A percentile compares a stretch with the other conserved stretches of the same genome.
Evolutionary conservation across 2,329 filamentous ascomycete species (phyloP).

Genomic region (Dactylellina parvicollis): DNA sequence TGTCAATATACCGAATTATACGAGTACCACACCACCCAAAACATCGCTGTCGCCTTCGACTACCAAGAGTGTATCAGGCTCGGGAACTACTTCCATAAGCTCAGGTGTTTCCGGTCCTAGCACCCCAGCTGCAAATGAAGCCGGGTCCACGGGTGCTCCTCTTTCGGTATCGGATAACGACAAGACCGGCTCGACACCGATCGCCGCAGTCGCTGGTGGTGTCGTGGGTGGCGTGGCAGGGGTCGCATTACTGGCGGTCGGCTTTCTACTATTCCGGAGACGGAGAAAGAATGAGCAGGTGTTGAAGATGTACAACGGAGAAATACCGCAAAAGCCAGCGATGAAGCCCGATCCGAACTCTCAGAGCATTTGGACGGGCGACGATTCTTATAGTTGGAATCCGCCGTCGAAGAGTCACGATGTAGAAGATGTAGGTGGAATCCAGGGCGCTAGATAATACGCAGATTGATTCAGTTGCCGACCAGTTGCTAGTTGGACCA

Average conservation of each 20-base stretch:
- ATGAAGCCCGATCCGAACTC: background rate
- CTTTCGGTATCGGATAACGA: background rate
- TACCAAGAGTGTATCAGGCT: background rate
- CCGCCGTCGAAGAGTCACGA: background rate
- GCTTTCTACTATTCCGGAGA: background rate
- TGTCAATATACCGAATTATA: conserved; percentile 1
- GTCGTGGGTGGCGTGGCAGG: conserved; percentile 5
- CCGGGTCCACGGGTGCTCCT: background rate
- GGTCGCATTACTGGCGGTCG: background rate
- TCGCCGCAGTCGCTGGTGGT: conserved; percentile 16
- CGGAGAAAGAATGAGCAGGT: background rate
- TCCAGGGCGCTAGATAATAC: too few relatives aligned
- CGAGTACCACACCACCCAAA: background rate
- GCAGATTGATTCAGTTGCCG: too few relatives aligned
- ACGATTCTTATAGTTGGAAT: conserved; percentile 18
- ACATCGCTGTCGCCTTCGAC: background rate
- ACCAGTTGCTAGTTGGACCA: too few relatives aligned
- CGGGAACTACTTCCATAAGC: background rate
- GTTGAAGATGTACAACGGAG: background rate
- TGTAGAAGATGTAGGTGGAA: background rate
- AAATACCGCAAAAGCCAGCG: background rate
- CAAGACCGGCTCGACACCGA: background rate
- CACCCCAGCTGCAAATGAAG: background rate
- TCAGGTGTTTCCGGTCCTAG: background rate
- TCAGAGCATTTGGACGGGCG: conserved; percentile 18